Base-by-base conservation (phyloP, 2,329 filamentous ascomycete species). In the Cryphonectria carpinicola region DNA sequence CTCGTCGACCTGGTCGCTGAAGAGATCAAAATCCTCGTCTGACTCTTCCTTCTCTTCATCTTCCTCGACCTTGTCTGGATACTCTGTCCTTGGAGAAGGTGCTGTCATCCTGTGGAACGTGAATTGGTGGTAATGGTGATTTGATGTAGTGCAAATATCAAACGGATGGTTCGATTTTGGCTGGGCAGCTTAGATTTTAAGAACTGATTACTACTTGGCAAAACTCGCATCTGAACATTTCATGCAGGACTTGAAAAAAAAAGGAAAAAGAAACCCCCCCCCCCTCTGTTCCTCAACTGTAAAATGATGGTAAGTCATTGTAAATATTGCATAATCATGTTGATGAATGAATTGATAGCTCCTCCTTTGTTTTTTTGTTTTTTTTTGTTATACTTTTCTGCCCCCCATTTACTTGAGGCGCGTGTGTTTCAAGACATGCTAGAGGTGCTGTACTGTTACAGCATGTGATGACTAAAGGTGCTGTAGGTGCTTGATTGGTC, bases 1-100 rank as follows among this genome's bases (percentile, higher is more conserved):
- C 35, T 63, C 35, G 32, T 71, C 68, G 52, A 32, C 28, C 19
- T 71, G 65, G 32, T 68, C 71, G 35, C 32, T 19, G 32, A 72
- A 72, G 66, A 72, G 71, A 43, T 72, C 68, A 17, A 71, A 52
- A 0, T 72, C 66, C n/a, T 64, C 56, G 41, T 71, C 71, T 5
- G 67, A 58, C 5, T 61, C 63, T 13, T 39, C 37, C 28, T 14
- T 14, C 3, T 14, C 11, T 43, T 13, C 39, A 1, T 22, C 64
- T 25, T 19, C 17, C 6, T 35, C n/a, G 37, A 37, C 7, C 35
- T 11, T 7, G 3, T 4, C 13, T 8, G 54, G n/a, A 17, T 11
- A 17, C 17, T 43, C 61, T 14, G 22, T 22, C 19, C 28, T 17
- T 1, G 25, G 54, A 35, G 25, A 8, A 7, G 54, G 13, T 7